Evolutionary conservation across 331 rosid species (phyloP), one percentile per base, ranked within the genome.

Genomic region (Malus hybrid): DNA sequence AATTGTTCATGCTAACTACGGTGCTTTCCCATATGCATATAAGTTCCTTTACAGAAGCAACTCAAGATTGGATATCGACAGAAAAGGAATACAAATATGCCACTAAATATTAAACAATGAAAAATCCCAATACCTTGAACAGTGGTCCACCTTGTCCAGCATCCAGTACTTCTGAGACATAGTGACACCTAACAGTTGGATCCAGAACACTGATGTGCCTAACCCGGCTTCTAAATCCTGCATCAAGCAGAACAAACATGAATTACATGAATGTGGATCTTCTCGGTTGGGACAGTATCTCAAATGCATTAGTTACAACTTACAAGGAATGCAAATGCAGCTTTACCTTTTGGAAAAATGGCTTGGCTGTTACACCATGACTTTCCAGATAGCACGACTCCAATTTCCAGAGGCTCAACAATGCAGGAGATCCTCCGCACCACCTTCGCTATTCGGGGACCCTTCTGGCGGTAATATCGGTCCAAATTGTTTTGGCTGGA

Each of bases 381-480:
- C 87, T 86, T 92, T 83, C 97, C 91, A 80, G 98, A 83, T 73
- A 95, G 83, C 83, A 95, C 93, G 12, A 81, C 80, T 69, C 99
- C 99, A 85, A 83, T 89, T 73, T 90, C 97, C 67, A 95, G 83
- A 74, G 93, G 97, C 79, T 95, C 98, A 16, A 95, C 99, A 78
- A 83, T 87, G 86, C 99, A 92, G 87, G 90, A 92, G 86, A 95
- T 90, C 56, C 97, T 89, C 78, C 99, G 86, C 34, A 95, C 97
- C 63, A 95, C 93, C 89, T 92, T 95, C 33, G 99, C 99, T 75
- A 95, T 92, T 16, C 99, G 97, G 67, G 98, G 99, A 74, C 98
- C 99, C 87, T 90, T 95, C 80, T 89, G 99, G 75, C 94, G 90
- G 72, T 76, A 70, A 76, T 69, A 70, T 71, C 91, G 80, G 75